Evolutionary conservation across 208 protist species (phyloP).

Genomic region (Leishmania aethiopica): DNA sequence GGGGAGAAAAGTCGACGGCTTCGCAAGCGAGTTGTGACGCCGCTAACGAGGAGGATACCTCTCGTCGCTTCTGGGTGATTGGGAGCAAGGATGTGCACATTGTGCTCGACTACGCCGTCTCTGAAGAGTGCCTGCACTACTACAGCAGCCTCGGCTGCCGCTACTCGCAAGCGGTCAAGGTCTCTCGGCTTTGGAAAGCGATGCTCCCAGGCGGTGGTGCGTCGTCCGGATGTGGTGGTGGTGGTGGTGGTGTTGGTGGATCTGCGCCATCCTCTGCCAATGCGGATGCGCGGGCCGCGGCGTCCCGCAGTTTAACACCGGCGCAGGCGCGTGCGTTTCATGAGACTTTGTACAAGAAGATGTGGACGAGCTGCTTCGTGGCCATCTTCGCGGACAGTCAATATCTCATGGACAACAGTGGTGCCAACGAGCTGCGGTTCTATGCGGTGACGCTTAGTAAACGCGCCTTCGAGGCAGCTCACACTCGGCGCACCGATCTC

Average conservation of each 20-base stretch:
- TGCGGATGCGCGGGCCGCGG: background rate
- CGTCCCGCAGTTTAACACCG: background rate
- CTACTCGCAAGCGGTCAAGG: slow-evolving; percentile 38
- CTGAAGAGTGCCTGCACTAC: slow-evolving; percentile 26
- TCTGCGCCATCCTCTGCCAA: background rate
- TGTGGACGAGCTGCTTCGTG: slow-evolving; percentile 57
- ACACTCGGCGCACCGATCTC: background rate
- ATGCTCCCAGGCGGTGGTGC: slow-evolving; percentile 14
- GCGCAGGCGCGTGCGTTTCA: slow-evolving; percentile 30
- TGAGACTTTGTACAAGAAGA: slow-evolving; percentile 15
- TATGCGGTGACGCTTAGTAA: slow-evolving; percentile 45
- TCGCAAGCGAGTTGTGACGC: background rate
- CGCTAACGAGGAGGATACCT: background rate
- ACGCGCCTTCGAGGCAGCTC: slow-evolving; percentile 6
- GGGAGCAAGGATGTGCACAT: slow-evolving; percentile 61
- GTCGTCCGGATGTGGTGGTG: background rate
- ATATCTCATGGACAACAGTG: slow-evolving; percentile 53
- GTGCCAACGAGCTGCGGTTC: slow-evolving; percentile 38
- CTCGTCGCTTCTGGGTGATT: slow-evolving; percentile 53
- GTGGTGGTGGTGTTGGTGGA: background rate
- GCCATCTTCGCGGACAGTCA: slow-evolving; percentile 51
- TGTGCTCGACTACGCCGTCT: slow-evolving; percentile 51
- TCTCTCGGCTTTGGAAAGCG: slow-evolving; percentile 30
- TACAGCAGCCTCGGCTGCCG: slow-evolving; percentile 18
- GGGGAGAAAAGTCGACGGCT: background rate